These are phyloP conservation scores for Rhodotorula sp. DNA, from an alignment of 1,284 basidiomycete species.

Conservation along the genomic window DNA sequence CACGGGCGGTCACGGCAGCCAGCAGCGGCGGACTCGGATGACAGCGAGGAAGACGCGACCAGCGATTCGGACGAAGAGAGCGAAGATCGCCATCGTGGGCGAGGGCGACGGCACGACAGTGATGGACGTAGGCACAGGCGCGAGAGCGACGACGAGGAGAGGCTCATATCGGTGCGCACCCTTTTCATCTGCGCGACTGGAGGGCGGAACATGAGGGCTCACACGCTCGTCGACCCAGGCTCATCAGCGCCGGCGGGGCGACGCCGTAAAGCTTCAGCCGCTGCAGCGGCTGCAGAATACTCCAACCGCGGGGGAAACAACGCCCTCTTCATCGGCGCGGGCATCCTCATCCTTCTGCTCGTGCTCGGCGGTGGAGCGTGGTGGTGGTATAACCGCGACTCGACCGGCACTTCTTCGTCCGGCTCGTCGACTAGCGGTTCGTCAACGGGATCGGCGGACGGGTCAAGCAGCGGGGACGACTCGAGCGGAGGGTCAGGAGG, in stretches of 20 bases:
- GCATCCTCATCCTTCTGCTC: neutral
- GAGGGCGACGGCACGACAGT: neutral
- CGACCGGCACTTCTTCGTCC: neutral
- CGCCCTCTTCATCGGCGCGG: neutral
- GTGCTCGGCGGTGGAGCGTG: neutral
- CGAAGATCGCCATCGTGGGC: neutral
- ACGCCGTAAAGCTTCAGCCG: too few relatives aligned
- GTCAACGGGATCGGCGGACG: neutral
- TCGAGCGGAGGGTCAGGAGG: neutral
- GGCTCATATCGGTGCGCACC: neutral
- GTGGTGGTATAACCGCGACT: conserved; percentile 1
- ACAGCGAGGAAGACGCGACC: neutral
- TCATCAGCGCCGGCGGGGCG: neutral
- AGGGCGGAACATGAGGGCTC: neutral
- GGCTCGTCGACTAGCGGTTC: neutral
- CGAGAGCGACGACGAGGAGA: neutral
- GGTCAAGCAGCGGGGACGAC: neutral
- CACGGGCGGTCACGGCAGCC: neutral
- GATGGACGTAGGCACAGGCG: neutral
- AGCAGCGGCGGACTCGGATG: too few relatives aligned
- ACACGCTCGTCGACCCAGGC: neutral
- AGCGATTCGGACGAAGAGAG: neutral
- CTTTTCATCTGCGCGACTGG: too few relatives aligned
- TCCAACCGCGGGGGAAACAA: neutral
- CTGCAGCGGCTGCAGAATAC: neutral